Percentiles rank a stretch among this genome's conserved stretches.
Conservation (phyloP, 2,329 filamentous ascomycete species). For the Botryotinia convoluta region DNA sequence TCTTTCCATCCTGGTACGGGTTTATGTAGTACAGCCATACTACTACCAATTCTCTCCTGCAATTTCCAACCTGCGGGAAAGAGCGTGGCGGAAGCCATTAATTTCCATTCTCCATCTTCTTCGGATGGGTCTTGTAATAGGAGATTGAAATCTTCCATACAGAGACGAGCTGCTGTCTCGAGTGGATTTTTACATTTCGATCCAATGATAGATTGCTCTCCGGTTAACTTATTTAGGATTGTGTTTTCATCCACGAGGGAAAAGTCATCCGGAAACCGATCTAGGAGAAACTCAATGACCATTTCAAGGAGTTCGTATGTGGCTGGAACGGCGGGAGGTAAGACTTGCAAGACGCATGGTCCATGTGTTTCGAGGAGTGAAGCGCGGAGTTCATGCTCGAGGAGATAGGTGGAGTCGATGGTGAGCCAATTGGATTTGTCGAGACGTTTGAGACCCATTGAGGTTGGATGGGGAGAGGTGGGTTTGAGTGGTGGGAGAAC, state of each 20-base stretch:
- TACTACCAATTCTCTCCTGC: constrained; percentile 48
- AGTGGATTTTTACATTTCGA: constrained; percentile 43
- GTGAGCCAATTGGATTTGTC: constrained; percentile 48
- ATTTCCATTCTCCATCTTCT: constrained; percentile 46
- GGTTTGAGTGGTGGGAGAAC: constrained; percentile 9
- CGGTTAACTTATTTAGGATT: constrained; percentile 43
- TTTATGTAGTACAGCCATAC: constrained; percentile 46
- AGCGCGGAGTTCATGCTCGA: constrained; percentile 44
- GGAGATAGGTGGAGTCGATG: constrained; percentile 46
- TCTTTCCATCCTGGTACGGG: constrained; percentile 50
- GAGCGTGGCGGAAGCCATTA: constrained; percentile 51
- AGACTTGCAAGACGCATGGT: constrained; percentile 45
- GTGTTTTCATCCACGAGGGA: constrained; percentile 34
- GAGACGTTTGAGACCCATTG: constrained; percentile 49
- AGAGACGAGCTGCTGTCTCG: constrained; percentile 49
- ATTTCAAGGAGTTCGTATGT: constrained; percentile 48
- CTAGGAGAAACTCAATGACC: constrained; percentile 45
- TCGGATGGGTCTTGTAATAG: constrained; percentile 41
- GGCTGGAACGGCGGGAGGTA: constrained; percentile 44
- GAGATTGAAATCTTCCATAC: constrained; percentile 52
- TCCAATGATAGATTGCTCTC: constrained; percentile 44
- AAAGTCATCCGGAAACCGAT: constrained; percentile 46
- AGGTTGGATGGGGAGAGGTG: constrained; percentile 37
- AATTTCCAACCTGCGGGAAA: constrained; percentile 54
- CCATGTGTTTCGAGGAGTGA: constrained; percentile 42